Evolutionary conservation across 2,329 filamentous ascomycete genomes (phyloP), one percentile per base, ranked within the genome.

Genomic region (Capronia epimyces): DNA sequence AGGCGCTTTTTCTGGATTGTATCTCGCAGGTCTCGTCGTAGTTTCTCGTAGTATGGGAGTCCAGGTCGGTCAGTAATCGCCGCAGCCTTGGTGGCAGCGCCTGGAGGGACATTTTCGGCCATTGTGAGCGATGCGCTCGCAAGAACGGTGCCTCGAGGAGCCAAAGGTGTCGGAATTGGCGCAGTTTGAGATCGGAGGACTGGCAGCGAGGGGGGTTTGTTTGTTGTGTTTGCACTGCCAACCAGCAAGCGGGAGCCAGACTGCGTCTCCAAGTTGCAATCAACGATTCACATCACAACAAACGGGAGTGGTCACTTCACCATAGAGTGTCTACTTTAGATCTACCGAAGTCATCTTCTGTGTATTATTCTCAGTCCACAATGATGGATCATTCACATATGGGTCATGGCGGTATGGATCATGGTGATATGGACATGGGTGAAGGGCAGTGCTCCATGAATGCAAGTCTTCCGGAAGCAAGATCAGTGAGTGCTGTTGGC

Each of bases 361-460:
- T 5, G 6, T 27, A 10, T 27, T 27, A 27, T 27, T 27, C 25
- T 10, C 25, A 27, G 25, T 27, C 25, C 10, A 5, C 6, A 27
- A 46, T 21, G n/a, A 63, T 63, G 60, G 59, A 60, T 46, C 60
- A 64, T 43, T 31, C 25, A 22, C 63, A 67, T 48, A 79, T 78
- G 73, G 80, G 76, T 56, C 80, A 84, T 63, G 76, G 75, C 60
- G 73, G 68, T 55, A 76, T 76, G 67, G 71, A 71, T 59, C 78
- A 80, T 63, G 74, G 73, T 24, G 71, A 72, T 60, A 78, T 78
- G 75, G 76, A 75, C 66, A 82, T 81, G 76, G 75, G 75, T 25
- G 69, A 66, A 48, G 67, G 66, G 47, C 81, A 83, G 76, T 96
- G 90, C 79, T 90, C 77, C 70, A 96, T 96, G 89, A 95, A 90